Evolutionary conservation across 225 moss, liverwort and hornwort genomes (phyloP).

Genomic region (Pseudisothecium myosuroides): DNA sequence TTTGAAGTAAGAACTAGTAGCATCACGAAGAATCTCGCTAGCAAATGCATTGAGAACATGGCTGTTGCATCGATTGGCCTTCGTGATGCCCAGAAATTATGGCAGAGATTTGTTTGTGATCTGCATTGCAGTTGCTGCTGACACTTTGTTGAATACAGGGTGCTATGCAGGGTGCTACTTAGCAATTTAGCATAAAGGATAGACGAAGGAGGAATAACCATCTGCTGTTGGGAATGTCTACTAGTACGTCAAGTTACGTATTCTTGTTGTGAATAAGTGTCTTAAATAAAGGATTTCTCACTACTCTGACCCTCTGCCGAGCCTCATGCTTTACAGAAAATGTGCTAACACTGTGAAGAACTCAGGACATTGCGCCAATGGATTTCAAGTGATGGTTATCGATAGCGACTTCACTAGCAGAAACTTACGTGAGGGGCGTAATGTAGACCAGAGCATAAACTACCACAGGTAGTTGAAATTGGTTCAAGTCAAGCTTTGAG

Average conservation of each 20-base stretch:
- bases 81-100: background rate
- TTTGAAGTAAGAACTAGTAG: background rate
- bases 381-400: background rate
- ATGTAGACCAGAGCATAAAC: background rate
- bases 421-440: background rate
- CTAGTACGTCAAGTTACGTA: conserved; percentile 2
- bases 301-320: background rate
- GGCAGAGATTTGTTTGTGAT: background rate
- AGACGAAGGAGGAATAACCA: background rate
- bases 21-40: background rate
- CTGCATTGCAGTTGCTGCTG: background rate
- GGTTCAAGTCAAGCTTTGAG: background rate
- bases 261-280: background rate
- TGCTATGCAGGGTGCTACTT: too few relatives aligned
- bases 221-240: conserved; percentile 12
- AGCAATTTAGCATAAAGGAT: conserved; percentile 6
- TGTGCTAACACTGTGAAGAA: background rate
- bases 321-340: background rate
- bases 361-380: background rate
- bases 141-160: background rate
- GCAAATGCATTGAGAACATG: background rate
- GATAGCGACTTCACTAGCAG: too few relatives aligned
- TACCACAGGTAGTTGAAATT: background rate
- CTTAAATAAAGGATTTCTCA: background rate
- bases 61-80: background rate